Evolutionary conservation across 2,329 filamentous ascomycete species (phyloP), one percentile per base, ranked within the genome.

Genomic region (Colletotrichum navitas): DNA sequence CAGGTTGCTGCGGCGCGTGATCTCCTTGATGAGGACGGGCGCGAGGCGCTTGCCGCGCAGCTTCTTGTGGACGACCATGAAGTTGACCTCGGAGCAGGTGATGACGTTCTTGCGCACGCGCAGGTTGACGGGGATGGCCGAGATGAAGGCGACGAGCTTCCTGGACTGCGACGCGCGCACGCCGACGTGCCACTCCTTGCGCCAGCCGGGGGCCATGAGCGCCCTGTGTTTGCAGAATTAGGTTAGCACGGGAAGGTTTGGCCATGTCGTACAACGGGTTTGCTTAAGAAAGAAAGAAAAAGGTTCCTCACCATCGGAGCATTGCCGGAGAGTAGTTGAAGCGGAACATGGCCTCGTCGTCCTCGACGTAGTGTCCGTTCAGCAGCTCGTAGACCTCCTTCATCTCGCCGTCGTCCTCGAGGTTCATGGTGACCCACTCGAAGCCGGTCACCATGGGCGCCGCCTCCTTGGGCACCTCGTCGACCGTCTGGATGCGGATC

Each of bases 31-130:
- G 64, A 99, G 89, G 2, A 98, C 93, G 0, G 96, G 96, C 0
- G 96, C 91, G 54, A 99, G 90, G 65, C 96, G 92, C 85, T 98
- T 98, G 69, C 93, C 91, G 62, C 96, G 93, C 41, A 99, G 90
- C 84, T 98, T 98, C 87, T 98, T 98, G 87, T 99, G 96, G 66
- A 99, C 92, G 79, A 95, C 97, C 75, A 99, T 91, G 83, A 98
- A 99, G 85, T 99, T 99, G 83, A 99, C 96, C 81, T 99, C 96
- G 60, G 93, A 94, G 76, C 93, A 92, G 74, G 91, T 89, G 72
- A 99, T 83, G 68, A 89, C 84, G 71, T 93, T 93, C 71, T 92
- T 86, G 74, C 95, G 93, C 54, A 99, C 91, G 63, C 92, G 91
- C 68, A 99, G 86, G 74, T 91, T 88, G 72, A 96, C 91, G 1